Conservation (phyloP, 306 rosid species). For the Boehmeria nivea region DNA sequence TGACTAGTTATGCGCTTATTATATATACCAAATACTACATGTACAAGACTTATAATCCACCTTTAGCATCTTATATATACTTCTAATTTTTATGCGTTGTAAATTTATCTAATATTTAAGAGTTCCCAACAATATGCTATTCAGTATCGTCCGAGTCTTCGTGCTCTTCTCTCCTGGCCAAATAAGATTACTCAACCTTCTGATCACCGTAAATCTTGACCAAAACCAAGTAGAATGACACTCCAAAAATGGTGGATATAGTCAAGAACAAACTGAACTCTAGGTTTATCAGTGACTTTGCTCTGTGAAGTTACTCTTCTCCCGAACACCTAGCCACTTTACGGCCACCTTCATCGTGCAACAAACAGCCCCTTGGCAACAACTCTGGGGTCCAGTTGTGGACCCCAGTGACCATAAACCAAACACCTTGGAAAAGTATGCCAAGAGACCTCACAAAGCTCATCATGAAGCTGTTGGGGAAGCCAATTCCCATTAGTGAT, state of each 20-base stretch:
- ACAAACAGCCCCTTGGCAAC: conserved; percentile 56
- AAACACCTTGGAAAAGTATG: conserved; percentile 60
- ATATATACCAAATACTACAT: too few species aligned
- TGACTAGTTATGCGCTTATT: too few species aligned
- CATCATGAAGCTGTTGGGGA: conserved; percentile 41
- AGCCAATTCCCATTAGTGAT: conserved; percentile 47
- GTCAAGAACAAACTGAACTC: conserved; percentile 68
- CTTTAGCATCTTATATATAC: too few species aligned
- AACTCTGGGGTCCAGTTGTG: conserved; percentile 68
- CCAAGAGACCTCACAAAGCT: conserved; percentile 59
- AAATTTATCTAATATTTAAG: too few species aligned
- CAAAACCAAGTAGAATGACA: background rate
- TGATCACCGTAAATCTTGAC: background rate
- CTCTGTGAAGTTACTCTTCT: conserved; percentile 49
- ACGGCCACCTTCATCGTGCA: conserved; percentile 54
- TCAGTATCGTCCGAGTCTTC: too few species aligned
- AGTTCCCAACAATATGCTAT: too few species aligned
- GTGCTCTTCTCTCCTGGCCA: too few species aligned
- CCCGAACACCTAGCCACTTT: conserved; percentile 47
- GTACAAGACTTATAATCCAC: too few species aligned
- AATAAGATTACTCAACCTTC: too few species aligned
- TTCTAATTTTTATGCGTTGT: too few species aligned
- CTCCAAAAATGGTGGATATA: conserved; percentile 28
- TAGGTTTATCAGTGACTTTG: conserved; percentile 51
- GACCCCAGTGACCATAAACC: conserved; percentile 66